Evolutionary conservation across 139 green algal genomes (phyloP).

Genomic region (Deuterostichococcus epilithicus): DNA sequence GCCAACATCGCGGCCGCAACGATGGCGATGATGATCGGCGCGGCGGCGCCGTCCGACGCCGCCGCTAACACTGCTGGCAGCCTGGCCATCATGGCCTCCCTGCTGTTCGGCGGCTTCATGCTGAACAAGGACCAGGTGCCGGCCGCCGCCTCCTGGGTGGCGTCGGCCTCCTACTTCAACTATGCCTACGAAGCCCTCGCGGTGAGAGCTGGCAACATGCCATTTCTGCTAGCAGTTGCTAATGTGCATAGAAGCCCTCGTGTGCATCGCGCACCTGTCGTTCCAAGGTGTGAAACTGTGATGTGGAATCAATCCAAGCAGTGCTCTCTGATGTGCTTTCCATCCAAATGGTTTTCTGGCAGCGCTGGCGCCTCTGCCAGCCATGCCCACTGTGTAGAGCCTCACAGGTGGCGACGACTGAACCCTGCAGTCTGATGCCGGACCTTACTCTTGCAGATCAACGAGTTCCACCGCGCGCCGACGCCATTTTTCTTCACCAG

Average conservation of each 20-base stretch:
- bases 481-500: conserved; percentile 58
- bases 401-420: not conserved
- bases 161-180: conserved; percentile 54
- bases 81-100: conserved; percentile 53
- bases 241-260: too few species aligned
- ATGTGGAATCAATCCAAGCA: too few species aligned
- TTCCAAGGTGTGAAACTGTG: too few species aligned
- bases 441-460: conserved; percentile 42
- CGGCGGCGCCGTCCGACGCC: conserved; percentile 45
- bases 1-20: conserved; percentile 53
- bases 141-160: conserved; percentile 33
- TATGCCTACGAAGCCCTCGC: conserved; percentile 55
- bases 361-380: too few species aligned
- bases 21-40: conserved; percentile 62
- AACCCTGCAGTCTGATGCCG: conserved; percentile 11
- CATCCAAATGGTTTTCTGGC: not conserved
- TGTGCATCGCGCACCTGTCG: too few species aligned
- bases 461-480: conserved; percentile 66
- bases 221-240: too few species aligned
- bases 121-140: conserved; percentile 68
- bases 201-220: conserved; percentile 17
- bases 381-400: too few species aligned
- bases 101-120: conserved; percentile 76
- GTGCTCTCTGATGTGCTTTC: not conserved
- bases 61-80: conserved; percentile 60